Evolutionary conservation across 2,329 filamentous ascomycete genomes (phyloP).

Genomic region (Sarocladium kiliense): DNA sequence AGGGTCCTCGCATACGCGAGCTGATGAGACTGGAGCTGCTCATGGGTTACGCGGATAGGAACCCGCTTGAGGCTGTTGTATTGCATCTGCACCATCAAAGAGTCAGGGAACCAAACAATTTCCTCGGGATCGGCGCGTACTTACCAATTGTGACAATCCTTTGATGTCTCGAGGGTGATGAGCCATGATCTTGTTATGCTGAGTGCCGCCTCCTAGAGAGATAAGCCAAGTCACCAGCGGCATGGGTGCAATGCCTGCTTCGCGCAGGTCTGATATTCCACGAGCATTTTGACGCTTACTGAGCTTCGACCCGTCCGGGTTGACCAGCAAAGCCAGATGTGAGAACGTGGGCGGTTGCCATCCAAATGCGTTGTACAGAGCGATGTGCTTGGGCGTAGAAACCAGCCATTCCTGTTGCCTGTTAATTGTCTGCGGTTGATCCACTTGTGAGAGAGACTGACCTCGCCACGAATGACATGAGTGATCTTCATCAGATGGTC

Average conservation of each 20-base stretch:
- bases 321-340: constrained; percentile 73
- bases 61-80: constrained; percentile 3
- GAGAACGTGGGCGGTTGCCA: constrained; percentile 72
- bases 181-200: constrained; percentile 6
- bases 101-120: background rate
- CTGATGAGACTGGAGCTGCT: background rate
- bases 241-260: background rate
- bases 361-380: constrained; percentile 70
- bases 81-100: background rate
- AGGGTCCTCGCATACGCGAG: background rate
- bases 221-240: constrained; percentile 5
- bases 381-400: constrained; percentile 71
- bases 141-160: background rate
- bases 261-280: background rate
- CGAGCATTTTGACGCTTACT: constrained; percentile 55
- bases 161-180: background rate
- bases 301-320: constrained; percentile 65
- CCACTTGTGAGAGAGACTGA: constrained; percentile 35
- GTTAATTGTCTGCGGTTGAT: background rate
- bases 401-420: constrained; percentile 75
- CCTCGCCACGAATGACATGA: constrained; percentile 85
- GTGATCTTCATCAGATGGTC: constrained; percentile 95
- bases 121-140: background rate
- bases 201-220: background rate
- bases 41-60: background rate